Base-by-base conservation (phyloP, 805 yeast genomes). In the Candida takata region DNA sequence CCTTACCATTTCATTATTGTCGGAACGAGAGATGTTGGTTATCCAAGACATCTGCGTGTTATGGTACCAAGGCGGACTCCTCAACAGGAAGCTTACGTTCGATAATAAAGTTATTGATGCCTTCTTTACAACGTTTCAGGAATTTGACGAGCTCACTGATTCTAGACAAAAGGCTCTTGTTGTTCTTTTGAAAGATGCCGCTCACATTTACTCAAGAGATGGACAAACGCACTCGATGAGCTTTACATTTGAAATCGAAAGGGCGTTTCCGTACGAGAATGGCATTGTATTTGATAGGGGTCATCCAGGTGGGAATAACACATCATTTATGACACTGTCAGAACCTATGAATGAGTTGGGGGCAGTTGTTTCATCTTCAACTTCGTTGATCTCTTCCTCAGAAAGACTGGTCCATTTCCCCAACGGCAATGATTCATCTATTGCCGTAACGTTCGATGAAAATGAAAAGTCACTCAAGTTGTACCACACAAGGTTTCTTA, bases 341-440 rank as follows among this genome's bases (percentile, higher is more conserved):
- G 94, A 84, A 52, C 90, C 95, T 1, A 60, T 81, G 41, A 72
- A 75, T 3, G 92, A 84, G 4, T 67, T 84, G 38, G 86, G 95
- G 3, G 62, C 75, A 5, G 71, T 86, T 5, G 75, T 77, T 1
- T 77, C 90, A 0, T 75, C 86, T 0, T 76, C 87, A 2, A 77
- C 82, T 0, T 72, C 85, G 1, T 71, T 76, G 3, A 72, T 84
- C 20, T 67, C 83, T 0, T 55, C 72, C 3, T 60, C 64, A 32
- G 92, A 83, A 49, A 69, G 67, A 35, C 52, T 83, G 21, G 50
- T 79, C 18, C 57, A 64, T 26, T 79, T 78, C 48, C 87, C 86
- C 0, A 38, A 44, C 5, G 37, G 51, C 4, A 56, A 69, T 11
- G 41, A 55, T 1, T 59, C 63, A 10, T 58, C 69, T 0, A 58